Percentiles rank a stretch among this genome's conserved stretches.
Evolutionary conservation across 2,329 filamentous ascomycete genomes (phyloP).

Genomic region (Fusarium sp.): DNA sequence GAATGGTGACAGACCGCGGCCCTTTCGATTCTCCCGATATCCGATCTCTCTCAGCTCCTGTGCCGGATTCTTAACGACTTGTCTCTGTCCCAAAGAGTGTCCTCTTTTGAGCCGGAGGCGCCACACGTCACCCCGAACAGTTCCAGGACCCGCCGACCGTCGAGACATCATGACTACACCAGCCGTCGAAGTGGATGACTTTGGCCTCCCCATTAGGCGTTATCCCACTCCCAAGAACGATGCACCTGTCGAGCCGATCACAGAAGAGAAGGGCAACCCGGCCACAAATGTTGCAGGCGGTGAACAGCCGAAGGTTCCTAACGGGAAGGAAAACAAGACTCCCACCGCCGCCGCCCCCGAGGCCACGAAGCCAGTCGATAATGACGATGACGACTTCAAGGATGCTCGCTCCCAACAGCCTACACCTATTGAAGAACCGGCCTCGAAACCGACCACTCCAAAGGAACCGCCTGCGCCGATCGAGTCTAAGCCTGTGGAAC

Average conservation of each 20-base stretch:
- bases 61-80: slow-evolving; percentile 3
- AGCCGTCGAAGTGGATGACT: slow-evolving; percentile 72
- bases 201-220: slow-evolving; percentile 74
- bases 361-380: slow-evolving; percentile 47
- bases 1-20: slow-evolving; percentile 40
- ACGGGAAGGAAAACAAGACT: slow-evolving; percentile 15
- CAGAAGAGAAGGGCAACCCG: slow-evolving; percentile 16
- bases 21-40: slow-evolving; percentile 37
- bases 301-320: slow-evolving; percentile 13
- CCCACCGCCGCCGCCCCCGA: slow-evolving; percentile 6
- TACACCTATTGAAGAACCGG: slow-evolving; percentile 29
- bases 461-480: slow-evolving; percentile 7
- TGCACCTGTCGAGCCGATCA: slow-evolving; percentile 27
- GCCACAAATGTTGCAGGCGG: slow-evolving; percentile 13
- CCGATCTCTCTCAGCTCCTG: slow-evolving; percentile 41
- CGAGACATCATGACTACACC: slow-evolving; percentile 42
- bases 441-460: neutral
- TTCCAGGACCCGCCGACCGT: slow-evolving; percentile 10
- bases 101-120: slow-evolving; percentile 1
- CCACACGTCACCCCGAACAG: slow-evolving; percentile 19
- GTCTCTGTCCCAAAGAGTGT: slow-evolving; percentile 1
- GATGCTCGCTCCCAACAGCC: slow-evolving; percentile 53
- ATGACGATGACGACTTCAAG: slow-evolving; percentile 54
- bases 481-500: slow-evolving; percentile 18
- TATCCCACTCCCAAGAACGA: slow-evolving; percentile 51